Percentiles rank a stretch among this genome's conserved stretches.
Evolutionary conservation across 768 basidiomycete genomes (phyloP).

Genomic region (Phanerochaete sordida): DNA sequence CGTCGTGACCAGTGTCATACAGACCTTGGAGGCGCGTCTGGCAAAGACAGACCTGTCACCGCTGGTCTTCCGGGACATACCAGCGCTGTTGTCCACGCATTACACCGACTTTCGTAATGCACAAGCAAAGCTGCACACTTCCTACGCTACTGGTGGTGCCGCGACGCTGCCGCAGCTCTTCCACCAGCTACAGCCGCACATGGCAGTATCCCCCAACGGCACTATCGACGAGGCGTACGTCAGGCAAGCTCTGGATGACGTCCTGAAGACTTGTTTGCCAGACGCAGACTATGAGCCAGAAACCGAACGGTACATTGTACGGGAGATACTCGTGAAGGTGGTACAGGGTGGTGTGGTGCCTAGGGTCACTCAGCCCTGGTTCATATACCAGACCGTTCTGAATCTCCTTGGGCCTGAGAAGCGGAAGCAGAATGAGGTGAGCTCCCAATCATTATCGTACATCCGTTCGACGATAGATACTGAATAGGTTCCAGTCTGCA

Average conservation of each 20-base stretch:
- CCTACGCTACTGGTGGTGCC: slow-evolving; percentile 68
- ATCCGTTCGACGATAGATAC: background rate
- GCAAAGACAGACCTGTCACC: slow-evolving; percentile 52
- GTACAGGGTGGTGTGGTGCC: slow-evolving; percentile 66
- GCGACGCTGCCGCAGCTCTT: slow-evolving; percentile 65
- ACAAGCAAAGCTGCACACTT: slow-evolving; percentile 53
- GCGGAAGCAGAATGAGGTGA: slow-evolving; percentile 14
- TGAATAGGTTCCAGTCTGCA: background rate
- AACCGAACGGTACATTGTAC: slow-evolving; percentile 74
- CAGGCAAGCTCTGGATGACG: slow-evolving; percentile 72
- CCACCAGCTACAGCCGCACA: slow-evolving; percentile 80
- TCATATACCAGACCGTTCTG: slow-evolving; percentile 69
- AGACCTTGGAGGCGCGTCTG: slow-evolving; percentile 56
- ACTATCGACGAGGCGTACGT: slow-evolving; percentile 70
- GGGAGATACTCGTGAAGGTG: slow-evolving; percentile 80
- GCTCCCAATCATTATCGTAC: slow-evolving; percentile 5
- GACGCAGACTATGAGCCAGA: slow-evolving; percentile 76
- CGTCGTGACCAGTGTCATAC: slow-evolving; percentile 56
- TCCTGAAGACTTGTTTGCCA: slow-evolving; percentile 73
- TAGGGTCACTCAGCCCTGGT: slow-evolving; percentile 85
- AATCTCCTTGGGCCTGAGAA: slow-evolving; percentile 55
- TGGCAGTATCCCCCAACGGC: slow-evolving; percentile 71
- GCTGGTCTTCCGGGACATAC: slow-evolving; percentile 60
- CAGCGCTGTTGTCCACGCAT: slow-evolving; percentile 69
- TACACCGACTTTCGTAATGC: slow-evolving; percentile 77